phyloP scores from a whole-genome alignment of 176 grass and related monocot species.

The Aegilops speltoides region DNA sequence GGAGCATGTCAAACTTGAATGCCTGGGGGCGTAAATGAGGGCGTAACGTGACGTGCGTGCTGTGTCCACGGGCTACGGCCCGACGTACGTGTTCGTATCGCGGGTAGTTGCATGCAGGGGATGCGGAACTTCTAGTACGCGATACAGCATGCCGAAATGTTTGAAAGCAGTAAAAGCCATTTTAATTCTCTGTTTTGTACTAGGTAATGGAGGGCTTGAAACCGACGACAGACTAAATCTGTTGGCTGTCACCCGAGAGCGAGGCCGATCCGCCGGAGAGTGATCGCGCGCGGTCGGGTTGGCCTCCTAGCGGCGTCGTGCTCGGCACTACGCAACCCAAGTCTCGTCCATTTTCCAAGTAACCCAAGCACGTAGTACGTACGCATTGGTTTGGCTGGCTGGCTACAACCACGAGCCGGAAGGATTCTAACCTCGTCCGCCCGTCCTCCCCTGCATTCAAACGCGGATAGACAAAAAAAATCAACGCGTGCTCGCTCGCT shows the following conservation, averaged over 20 bases:
- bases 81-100: too few species aligned
- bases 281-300: not conserved
- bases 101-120: too few species aligned
- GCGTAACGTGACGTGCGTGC: not conserved
- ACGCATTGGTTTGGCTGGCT: not conserved
- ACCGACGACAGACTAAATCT: not conserved
- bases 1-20: too few species aligned
- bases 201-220: not conserved
- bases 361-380: constrained; percentile 4
- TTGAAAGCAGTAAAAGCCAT: not conserved
- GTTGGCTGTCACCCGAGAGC: not conserved
- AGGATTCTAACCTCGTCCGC: not conserved
- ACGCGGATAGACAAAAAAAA: constrained; percentile 23
- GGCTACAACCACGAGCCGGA: not conserved
- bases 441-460: not conserved
- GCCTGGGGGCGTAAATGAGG: not conserved
- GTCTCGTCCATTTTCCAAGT: not conserved
- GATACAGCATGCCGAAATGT: not conserved
- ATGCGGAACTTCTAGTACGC: too few species aligned
- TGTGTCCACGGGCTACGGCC: not conserved
- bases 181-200: not conserved
- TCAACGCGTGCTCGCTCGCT: constrained; percentile 23
- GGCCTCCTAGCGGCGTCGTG: not conserved
- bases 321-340: not conserved
- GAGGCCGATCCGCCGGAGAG: not conserved